These are phyloP conservation scores for Xanthoparmelia taractica DNA, from an alignment of 495 filamentous ascomycete genomes.

Conservation along the genomic window DNA sequence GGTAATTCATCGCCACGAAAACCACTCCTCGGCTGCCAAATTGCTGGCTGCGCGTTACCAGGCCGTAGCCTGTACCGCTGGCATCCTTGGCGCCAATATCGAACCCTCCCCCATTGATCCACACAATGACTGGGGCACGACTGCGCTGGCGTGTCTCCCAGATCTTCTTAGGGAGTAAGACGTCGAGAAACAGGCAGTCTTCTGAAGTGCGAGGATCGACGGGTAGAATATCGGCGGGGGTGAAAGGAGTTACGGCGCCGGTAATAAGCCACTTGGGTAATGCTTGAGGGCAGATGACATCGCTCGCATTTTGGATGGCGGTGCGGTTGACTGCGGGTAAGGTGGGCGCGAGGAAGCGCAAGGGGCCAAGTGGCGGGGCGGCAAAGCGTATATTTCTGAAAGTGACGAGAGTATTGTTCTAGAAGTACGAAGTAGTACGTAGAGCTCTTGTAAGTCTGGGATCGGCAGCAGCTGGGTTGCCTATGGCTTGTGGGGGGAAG, in stretches of 20 bases:
- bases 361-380: neutral
- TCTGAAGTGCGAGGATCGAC: neutral
- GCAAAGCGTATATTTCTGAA: neutral
- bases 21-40: neutral
- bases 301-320: neutral
- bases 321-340: neutral
- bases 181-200: slow-evolving; percentile 5
- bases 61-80: neutral
- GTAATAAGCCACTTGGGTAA: neutral
- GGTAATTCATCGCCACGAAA: neutral
- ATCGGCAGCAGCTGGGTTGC: too few species aligned
- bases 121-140: neutral
- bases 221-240: neutral
- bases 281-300: neutral
- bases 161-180: neutral
- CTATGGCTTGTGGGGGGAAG: too few species aligned
- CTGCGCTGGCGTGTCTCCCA: neutral
- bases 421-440: too few species aligned
- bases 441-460: too few species aligned
- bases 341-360: neutral
- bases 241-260: neutral
- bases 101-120: slow-evolving; percentile 2
- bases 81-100: neutral
- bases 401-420: too few species aligned
- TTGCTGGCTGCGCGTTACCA: neutral